phyloP scores from a whole-genome alignment of 2,329 filamentous ascomycete species.

The Cercospora berteroae region DNA sequence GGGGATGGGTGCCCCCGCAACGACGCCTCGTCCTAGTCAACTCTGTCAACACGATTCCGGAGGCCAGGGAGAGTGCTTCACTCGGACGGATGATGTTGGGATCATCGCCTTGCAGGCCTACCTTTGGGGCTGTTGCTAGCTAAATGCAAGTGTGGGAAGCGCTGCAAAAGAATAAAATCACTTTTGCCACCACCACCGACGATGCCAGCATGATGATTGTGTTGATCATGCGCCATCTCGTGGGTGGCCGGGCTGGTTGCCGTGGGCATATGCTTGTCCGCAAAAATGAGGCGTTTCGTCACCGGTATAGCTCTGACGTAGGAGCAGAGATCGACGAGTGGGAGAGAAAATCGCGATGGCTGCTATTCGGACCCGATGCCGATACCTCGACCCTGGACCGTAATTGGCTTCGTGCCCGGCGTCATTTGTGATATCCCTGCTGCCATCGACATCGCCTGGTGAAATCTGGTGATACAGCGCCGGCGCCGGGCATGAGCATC shows the following conservation, averaged over 20 bases:
- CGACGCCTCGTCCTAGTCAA: conserved; percentile 53
- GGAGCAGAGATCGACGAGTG: conserved; percentile 1
- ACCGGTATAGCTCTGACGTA: conserved; percentile 7
- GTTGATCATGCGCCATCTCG: conserved; percentile 9
- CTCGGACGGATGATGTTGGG: background rate
- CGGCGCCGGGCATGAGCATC: background rate
- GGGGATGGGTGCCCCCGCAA: conserved; percentile 49
- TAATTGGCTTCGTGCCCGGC: background rate
- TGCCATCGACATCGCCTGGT: background rate
- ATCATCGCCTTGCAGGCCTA: conserved; percentile 25
- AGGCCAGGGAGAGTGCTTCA: background rate
- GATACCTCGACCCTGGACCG: background rate
- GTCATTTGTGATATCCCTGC: background rate
- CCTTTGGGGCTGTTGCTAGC: conserved; percentile 54
- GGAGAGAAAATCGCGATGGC: background rate
- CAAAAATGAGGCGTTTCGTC: background rate
- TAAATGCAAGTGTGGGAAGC: conserved; percentile 45
- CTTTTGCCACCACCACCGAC: conserved; percentile 2
- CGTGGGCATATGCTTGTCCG: conserved; percentile 4
- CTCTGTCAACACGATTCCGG: background rate
- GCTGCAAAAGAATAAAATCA: conserved; percentile 35
- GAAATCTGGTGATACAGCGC: background rate
- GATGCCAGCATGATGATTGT: background rate
- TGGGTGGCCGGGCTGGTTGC: background rate
- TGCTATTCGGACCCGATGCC: background rate